phyloP scores from a whole-genome alignment of 192 early-diverging fungal genomes.

The Linnemannia hyalina region DNA sequence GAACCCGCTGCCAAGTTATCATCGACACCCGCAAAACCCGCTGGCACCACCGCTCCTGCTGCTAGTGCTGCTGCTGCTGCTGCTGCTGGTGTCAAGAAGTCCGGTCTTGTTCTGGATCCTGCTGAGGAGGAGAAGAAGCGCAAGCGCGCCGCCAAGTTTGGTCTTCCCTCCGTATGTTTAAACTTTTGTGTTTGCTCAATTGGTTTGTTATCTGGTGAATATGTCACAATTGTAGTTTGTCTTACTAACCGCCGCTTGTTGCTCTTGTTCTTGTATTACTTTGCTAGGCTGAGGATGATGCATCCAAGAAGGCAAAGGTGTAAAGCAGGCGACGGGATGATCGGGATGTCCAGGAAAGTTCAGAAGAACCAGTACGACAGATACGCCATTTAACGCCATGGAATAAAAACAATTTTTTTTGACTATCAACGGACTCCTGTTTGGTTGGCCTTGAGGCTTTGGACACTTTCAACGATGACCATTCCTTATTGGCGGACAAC shows the following conservation, averaged over 20 bases:
- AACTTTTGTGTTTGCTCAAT: not conserved
- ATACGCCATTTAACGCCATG: not conserved
- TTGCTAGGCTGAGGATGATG: slow-evolving; percentile 6
- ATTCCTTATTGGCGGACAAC: no score
- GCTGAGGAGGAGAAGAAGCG: slow-evolving; percentile 76
- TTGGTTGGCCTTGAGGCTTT: no score
- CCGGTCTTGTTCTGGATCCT: slow-evolving; percentile 19
- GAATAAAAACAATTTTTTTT: not conserved
- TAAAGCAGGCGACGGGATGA: not conserved
- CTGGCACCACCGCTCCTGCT: not conserved
- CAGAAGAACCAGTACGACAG: not conserved
- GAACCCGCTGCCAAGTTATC: slow-evolving; percentile 5
- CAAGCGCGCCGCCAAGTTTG: slow-evolving; percentile 74
- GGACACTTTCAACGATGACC: no score
- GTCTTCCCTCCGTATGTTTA: slow-evolving; percentile 24
- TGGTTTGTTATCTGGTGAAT: not conserved
- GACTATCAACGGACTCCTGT: not conserved
- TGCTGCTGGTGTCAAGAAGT: slow-evolving; percentile 13
- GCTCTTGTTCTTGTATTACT: not conserved
- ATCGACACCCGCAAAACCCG: not conserved
- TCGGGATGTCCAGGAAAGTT: not conserved
- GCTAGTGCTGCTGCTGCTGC: not conserved
- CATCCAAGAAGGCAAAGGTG: slow-evolving; percentile 36
- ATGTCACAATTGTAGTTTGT: not conserved
- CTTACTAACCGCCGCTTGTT: not conserved